A percentile compares a stretch with the other conserved stretches of the same genome.
Conservation (phyloP, 371 early-diverging fungal species). For the Apophysomyces elegans region DNA sequence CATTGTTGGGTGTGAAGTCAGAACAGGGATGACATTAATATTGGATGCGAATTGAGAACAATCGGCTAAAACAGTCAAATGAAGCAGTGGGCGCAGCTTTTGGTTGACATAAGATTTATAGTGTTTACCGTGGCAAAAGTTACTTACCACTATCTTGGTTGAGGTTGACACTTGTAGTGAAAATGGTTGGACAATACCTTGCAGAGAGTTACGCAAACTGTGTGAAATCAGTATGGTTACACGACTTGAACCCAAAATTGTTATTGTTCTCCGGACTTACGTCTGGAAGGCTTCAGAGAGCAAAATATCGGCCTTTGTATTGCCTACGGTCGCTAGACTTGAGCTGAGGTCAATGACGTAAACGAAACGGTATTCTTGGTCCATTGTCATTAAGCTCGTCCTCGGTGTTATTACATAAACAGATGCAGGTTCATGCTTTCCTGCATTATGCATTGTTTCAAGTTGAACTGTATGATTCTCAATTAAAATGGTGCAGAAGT, state of each 20-base stretch:
- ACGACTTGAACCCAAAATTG: slow-evolving; percentile 5
- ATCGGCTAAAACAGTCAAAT: slow-evolving; percentile 80
- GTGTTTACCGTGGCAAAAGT: neutral
- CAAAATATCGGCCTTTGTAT: slow-evolving; percentile 55
- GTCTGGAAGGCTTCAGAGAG: slow-evolving; percentile 62
- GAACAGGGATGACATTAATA: slow-evolving; percentile 57
- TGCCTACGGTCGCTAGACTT: slow-evolving; percentile 74
- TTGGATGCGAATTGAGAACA: slow-evolving; percentile 74
- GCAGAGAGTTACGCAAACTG: slow-evolving; percentile 42
- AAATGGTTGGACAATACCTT: slow-evolving; percentile 53
- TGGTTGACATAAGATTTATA: neutral
- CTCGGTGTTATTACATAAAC: slow-evolving; percentile 63
- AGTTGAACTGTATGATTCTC: slow-evolving; percentile 15
- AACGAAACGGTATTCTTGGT: slow-evolving; percentile 67
- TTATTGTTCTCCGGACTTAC: slow-evolving; percentile 31
- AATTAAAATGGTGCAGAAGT: neutral
- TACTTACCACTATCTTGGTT: slow-evolving; percentile 40
- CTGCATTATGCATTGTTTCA: slow-evolving; percentile 4
- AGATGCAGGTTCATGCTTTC: neutral
- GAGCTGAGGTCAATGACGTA: slow-evolving; percentile 79
- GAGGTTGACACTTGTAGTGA: slow-evolving; percentile 39
- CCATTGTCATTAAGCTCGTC: slow-evolving; percentile 65
- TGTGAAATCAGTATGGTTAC: slow-evolving; percentile 15
- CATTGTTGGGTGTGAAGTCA: slow-evolving; percentile 67
- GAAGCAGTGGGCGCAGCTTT: slow-evolving; percentile 53